Conservation (phyloP, 78 protist genomes). For the Dictyostelium discoideum region DNA sequence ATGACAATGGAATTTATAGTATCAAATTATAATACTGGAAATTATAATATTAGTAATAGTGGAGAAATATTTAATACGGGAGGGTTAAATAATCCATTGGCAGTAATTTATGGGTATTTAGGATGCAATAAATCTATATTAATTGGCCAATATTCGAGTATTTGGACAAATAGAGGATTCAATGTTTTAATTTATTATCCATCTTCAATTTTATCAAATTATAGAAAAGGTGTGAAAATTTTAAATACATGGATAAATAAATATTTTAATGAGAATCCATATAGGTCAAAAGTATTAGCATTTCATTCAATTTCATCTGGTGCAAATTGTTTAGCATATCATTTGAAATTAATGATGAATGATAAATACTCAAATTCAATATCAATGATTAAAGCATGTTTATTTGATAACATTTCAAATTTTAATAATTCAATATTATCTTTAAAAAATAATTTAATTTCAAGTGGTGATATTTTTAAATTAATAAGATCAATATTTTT, state of each 20-base stretch:
- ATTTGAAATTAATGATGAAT: not conserved
- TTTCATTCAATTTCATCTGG: slow-evolving; percentile 1
- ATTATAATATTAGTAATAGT: not conserved
- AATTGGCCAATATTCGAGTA: not conserved
- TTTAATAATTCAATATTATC: not conserved
- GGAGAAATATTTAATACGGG: not conserved
- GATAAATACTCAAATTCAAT: not conserved
- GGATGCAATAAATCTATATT: not conserved
- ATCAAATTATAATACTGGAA: not conserved
- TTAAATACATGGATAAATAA: not conserved
- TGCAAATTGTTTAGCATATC: not conserved
- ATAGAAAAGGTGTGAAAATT: not conserved
- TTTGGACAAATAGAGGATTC: not conserved
- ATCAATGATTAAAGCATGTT: not conserved
- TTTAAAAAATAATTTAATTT: not conserved
- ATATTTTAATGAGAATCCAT: not conserved
- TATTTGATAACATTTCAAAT: not conserved
- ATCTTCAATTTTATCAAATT: not conserved
- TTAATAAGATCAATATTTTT: not conserved
- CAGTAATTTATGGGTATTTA: not conserved
- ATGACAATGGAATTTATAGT: not conserved
- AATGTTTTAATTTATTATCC: not conserved
- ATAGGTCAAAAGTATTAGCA: not conserved
- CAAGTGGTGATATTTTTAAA: not conserved
- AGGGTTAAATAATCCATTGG: not conserved